Evolutionary conservation across 2,329 filamentous ascomycete genomes (phyloP).

Genomic region (Pezicula carpinea): DNA sequence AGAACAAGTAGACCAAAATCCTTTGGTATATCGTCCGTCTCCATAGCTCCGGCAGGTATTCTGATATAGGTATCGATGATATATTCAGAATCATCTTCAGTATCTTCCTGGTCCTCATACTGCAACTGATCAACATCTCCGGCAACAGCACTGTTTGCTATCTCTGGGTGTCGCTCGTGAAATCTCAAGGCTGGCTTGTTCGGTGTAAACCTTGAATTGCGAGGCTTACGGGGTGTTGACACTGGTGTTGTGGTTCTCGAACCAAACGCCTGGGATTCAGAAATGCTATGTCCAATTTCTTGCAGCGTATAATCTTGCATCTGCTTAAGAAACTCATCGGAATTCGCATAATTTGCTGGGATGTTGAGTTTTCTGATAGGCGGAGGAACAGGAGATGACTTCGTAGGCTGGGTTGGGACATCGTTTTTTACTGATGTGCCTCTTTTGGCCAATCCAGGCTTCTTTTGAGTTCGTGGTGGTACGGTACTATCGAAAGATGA

Average conservation of each 20-base stretch:
- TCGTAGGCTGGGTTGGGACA: background rate
- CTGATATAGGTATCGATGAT: constrained; percentile 62
- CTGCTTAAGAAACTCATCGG: constrained; percentile 43
- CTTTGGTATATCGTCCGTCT: constrained; percentile 40
- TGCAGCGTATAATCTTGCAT: constrained; percentile 57
- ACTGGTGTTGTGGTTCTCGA: constrained; percentile 7
- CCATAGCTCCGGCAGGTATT: constrained; percentile 48
- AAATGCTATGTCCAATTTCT: constrained; percentile 42
- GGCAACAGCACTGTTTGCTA: constrained; percentile 21
- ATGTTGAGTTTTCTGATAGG: constrained; percentile 23
- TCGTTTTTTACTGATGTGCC: constrained; percentile 4
- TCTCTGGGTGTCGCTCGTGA: constrained; percentile 49
- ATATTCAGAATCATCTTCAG: constrained; percentile 50
- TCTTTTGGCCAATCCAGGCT: constrained; percentile 19
- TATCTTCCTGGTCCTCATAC: constrained; percentile 37
- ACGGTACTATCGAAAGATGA: too few relatives aligned
- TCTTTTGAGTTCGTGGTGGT: constrained; percentile 19
- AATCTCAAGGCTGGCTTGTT: constrained; percentile 52
- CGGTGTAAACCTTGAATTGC: constrained; percentile 45
- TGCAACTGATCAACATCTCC: constrained; percentile 31
- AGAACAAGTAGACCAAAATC: constrained; percentile 37
- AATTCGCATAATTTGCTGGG: constrained; percentile 21
- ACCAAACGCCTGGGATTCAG: constrained; percentile 11
- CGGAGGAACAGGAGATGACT: constrained; percentile 9
- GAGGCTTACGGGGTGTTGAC: constrained; percentile 7